These are phyloP conservation scores for Closterium sp. DNA, from an alignment of 139 green algal genomes.

Conservation along the genomic window DNA sequence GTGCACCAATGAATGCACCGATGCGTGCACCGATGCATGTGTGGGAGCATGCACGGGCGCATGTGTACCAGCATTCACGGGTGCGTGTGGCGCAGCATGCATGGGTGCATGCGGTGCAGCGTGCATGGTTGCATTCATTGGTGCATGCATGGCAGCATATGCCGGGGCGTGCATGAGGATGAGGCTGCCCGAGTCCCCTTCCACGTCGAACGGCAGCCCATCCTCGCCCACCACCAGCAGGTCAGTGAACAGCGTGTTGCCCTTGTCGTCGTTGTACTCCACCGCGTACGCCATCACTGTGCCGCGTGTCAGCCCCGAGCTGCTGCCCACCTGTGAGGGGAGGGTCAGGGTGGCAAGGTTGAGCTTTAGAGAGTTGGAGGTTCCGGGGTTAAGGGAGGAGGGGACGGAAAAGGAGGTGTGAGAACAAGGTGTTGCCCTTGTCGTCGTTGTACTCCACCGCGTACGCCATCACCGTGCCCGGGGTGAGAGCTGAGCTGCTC, in stretches of 20 bases:
- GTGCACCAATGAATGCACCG: too few species aligned
- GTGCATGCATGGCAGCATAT: neutral
- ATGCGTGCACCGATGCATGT: neutral
- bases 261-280: slow-evolving; percentile 45
- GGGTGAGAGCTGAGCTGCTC: neutral
- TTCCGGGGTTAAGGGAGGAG: neutral
- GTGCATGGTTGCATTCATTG: neutral
- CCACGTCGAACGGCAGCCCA: slow-evolving; percentile 19
- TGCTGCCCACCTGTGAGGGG: slow-evolving; percentile 6
- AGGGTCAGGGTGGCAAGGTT: neutral
- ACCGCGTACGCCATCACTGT: slow-evolving; percentile 32
- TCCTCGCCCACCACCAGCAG: slow-evolving; percentile 34
- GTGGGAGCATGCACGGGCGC: neutral
- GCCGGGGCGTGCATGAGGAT: slow-evolving; percentile 6
- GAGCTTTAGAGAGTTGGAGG: neutral
- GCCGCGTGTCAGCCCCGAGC: slow-evolving; percentile 3
- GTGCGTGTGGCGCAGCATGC: neutral
- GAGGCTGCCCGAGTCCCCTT: slow-evolving; percentile 30
- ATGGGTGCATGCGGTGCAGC: neutral
- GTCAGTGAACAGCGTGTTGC: slow-evolving; percentile 34
- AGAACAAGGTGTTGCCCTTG: neutral
- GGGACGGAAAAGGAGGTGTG: neutral
- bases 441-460: slow-evolving; percentile 44
- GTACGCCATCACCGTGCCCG: slow-evolving; percentile 23
- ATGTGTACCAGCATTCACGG: neutral